Evolutionary conservation across 768 basidiomycete genomes (phyloP).

Genomic region (Brasilioporus rufonigricans): DNA sequence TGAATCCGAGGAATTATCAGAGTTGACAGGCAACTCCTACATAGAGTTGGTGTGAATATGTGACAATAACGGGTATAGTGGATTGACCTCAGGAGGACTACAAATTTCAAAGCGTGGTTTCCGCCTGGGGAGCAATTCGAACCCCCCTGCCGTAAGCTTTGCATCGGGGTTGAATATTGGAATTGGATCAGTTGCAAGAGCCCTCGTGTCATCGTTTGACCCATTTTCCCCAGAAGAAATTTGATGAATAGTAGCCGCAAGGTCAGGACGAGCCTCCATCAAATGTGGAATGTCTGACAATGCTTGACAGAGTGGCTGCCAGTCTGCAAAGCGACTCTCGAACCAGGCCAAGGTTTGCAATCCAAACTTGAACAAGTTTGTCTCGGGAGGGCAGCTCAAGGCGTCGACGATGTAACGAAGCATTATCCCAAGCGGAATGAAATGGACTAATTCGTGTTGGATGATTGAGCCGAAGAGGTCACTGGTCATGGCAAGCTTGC

Average conservation of each 20-base stretch:
- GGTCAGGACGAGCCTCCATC: constrained; percentile 79
- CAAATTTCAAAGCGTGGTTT: neutral
- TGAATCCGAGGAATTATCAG: neutral
- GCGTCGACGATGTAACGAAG: constrained; percentile 97
- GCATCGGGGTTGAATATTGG: constrained; percentile 78
- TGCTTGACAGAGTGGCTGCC: constrained; percentile 89
- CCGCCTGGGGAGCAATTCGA: neutral
- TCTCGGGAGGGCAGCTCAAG: constrained; percentile 84
- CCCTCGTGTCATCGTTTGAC: constrained; percentile 38
- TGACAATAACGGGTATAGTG: neutral
- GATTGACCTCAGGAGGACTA: neutral
- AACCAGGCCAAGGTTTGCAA: constrained; percentile 87
- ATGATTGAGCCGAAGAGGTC: constrained; percentile 96
- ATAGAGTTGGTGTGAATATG: neutral
- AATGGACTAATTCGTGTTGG: constrained; percentile 88
- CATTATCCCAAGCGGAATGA: constrained; percentile 92
- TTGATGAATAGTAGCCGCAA: constrained; percentile 67
- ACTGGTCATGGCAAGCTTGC: constrained; percentile 94
- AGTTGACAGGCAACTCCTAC: neutral
- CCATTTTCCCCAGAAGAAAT: constrained; percentile 54
- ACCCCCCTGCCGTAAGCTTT: too few species aligned
- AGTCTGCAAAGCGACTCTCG: constrained; percentile 83
- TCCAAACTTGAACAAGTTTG: constrained; percentile 94
- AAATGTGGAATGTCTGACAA: constrained; percentile 86
- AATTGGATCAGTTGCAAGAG: constrained; percentile 40